Base-by-base conservation (phyloP, 192 early-diverging fungal species). In the Coemansia sp. region DNA sequence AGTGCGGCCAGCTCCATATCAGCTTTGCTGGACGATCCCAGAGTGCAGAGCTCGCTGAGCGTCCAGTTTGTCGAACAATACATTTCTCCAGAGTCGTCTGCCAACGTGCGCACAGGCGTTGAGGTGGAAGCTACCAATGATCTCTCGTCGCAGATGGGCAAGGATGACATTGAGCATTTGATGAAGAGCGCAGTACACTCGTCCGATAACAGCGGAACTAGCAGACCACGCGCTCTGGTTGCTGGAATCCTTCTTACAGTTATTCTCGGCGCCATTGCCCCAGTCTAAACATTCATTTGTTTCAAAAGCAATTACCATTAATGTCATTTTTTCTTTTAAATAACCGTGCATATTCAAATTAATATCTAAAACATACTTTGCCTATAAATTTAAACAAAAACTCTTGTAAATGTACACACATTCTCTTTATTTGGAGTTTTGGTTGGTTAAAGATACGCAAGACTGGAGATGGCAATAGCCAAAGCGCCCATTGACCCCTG, bases 61-160 rank as follows among this genome's bases (percentile, higher is more conserved):
- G 58, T 51, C 2, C 77, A 79, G 68, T 79, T 79, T 57, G 77
- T 73, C n/a, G 53, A 73, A 24, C 63, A 79, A 52, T 73, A 70
- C 53, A 56, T 73, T 37, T 53, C 56, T 0, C 45, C 68, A 14
- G 51, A 45, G 22, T 18, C 64, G 2, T 43, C 52, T 0, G 35
- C 56, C 13, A 26, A 22, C 11, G 8, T 60, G 11, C 29, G 18
- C 13, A 14, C 38, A 1, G 52, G 48, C 22, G 23, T 60, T 4
- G 35, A 39, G 12, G 24, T 57, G 0, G 71, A 62, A 27, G 61
- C 61, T 2, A 66, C 68, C 18, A 59, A 65, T 37, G 77, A 69
- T 18, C 55, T 67, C 18, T 49, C 62, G 14, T 59, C 70, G 3
- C 57, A 59, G 22, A 20, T 29, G 19, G 62, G 61, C 19, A 69